Evolutionary conservation across 306 rosid species (phyloP), one percentile per base, ranked within the genome.

Genomic region (Fragaria vesca): DNA sequence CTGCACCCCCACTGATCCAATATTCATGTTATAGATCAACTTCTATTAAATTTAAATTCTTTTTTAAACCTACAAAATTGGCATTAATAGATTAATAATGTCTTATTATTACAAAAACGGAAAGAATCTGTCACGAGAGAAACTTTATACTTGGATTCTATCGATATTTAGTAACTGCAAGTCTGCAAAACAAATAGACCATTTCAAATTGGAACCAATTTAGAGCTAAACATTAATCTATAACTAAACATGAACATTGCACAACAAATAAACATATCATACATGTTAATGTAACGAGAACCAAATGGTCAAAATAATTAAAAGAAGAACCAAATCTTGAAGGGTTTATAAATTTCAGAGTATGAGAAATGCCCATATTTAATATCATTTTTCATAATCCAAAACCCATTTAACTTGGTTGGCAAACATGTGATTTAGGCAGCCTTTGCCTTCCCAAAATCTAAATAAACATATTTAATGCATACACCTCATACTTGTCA

Each of bases 391-490:
- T 78, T 69, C 79, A 73, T 54, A 47, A 71, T 66, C 66, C 42
- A 71, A 76, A 55, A 78, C 52, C 45, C 57, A 76, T 66, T 65
- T 72, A 85, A 72, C 30, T 34, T 80, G 78, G 90, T 61, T 83
- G 88, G 86, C 83, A 82, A 58, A 82, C 92, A 89, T 87, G 97
- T 88, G 93, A 78, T 45, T 24, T 32, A 81, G 57, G 90, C 84
- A 87, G 92, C 88, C 84, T 91, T 88, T 84, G 85, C 85, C 83
- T 69, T 72, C 81, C 81, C 69, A 79, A 76, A 46, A 71, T 26
- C 16, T 6, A 34, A 28, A 28, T 30, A 36, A 66, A 66, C 78
- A 50, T 65, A 76, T 82, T 79, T 69, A 81, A 85, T 68, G 84
- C 79, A 75, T 75, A 75, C 85, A 75, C 74, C 54, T 76, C 74